A percentile compares a stretch with the other conserved stretches of the same genome.
Evolutionary conservation across 164 flowering plant genomes (phyloP).

Genomic region (Tetracentron sinense): DNA sequence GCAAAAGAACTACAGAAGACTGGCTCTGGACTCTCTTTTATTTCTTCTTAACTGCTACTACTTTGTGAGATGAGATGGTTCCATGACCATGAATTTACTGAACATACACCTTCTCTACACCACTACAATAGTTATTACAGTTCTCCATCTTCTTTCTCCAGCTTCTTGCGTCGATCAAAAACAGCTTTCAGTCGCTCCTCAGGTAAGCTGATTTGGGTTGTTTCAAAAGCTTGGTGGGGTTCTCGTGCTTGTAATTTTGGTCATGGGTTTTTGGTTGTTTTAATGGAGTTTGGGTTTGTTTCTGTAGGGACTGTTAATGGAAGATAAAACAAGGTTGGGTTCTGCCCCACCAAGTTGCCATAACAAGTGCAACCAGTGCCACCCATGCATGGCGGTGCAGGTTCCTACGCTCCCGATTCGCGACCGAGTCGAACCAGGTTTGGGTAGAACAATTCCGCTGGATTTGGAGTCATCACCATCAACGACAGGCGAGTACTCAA

Average conservation of each 20-base stretch:
- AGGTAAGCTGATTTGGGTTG: constrained; percentile 5
- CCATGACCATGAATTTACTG: constrained; percentile 17
- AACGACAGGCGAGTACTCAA: constrained; percentile 41
- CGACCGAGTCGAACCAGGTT: constrained; percentile 21
- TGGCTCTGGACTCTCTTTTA: background rate
- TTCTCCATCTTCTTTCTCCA: constrained; percentile 14
- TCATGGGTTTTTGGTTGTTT: background rate
- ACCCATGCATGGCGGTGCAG: constrained; percentile 85
- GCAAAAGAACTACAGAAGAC: background rate
- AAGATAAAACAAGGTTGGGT: constrained; percentile 61
- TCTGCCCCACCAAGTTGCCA: constrained; percentile 92
- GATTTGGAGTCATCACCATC: constrained; percentile 10
- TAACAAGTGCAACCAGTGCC: constrained; percentile 78
- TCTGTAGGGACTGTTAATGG: constrained; percentile 38
- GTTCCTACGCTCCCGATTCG: constrained; percentile 53
- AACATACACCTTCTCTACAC: constrained; percentile 14
- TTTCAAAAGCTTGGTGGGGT: background rate
- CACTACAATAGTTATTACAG: constrained; percentile 8
- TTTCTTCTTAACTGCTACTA: background rate
- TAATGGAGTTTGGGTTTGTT: background rate
- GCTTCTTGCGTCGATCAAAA: constrained; percentile 12
- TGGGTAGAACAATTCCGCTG: constrained; percentile 8
- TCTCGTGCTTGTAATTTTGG: background rate
- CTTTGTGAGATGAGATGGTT: constrained; percentile 16
- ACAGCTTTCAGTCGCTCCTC: constrained; percentile 1